Evolutionary conservation across 2,329 filamentous ascomycete genomes (phyloP).

Genomic region (Paramyrothecium sp.): DNA sequence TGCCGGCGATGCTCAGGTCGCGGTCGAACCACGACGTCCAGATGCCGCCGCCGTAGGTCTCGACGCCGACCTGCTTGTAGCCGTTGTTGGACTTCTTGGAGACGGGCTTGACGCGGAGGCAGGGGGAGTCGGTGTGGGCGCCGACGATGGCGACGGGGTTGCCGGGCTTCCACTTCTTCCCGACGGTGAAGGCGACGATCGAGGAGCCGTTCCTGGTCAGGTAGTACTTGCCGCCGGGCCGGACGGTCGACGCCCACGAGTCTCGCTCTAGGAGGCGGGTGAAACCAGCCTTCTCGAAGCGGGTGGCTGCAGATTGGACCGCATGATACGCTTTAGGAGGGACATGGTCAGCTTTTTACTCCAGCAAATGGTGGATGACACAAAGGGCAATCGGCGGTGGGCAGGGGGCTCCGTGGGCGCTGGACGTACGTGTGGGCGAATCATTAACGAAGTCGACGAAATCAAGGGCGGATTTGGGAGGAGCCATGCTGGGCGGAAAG

Average conservation of each 20-base stretch:
- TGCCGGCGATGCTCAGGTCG: constrained; percentile 85
- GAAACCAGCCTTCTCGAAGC: constrained; percentile 83
- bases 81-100: constrained; percentile 85
- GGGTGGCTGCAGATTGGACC: constrained; percentile 73
- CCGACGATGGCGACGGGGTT: constrained; percentile 92
- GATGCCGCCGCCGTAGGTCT: constrained; percentile 94
- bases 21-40: constrained; percentile 99
- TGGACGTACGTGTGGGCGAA: constrained; percentile 79
- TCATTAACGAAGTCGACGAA: constrained; percentile 93
- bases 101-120: constrained; percentile 88
- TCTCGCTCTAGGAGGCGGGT: constrained; percentile 86
- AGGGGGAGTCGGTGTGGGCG: constrained; percentile 93
- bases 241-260: constrained; percentile 76
- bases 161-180: constrained; percentile 85
- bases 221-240: constrained; percentile 92
- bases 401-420: background rate
- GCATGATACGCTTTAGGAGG: constrained; percentile 70
- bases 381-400: background rate
- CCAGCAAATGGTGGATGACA: background rate
- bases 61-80: constrained; percentile 91
- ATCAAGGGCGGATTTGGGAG: constrained; percentile 65
- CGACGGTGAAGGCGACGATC: constrained; percentile 89
- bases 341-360: background rate
- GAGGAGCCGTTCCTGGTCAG: constrained; percentile 91
- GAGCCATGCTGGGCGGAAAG: constrained; percentile 44